Conservation (phyloP, 2,329 filamentous ascomycete species). For the Paraphoma sp. region DNA sequence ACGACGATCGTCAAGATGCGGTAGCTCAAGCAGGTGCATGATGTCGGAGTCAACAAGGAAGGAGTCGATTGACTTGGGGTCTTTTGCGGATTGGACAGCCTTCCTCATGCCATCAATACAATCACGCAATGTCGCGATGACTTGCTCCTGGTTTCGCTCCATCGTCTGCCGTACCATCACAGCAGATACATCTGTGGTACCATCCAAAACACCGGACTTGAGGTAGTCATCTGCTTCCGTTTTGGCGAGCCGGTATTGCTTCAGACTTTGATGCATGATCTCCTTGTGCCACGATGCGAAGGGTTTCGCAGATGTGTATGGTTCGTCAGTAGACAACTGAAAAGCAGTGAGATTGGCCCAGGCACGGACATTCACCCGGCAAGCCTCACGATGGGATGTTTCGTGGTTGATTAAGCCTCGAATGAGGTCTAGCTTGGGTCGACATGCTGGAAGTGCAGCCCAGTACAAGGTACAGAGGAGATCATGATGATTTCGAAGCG, state of each 20-base stretch:
- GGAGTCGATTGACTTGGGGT: conserved; percentile 49
- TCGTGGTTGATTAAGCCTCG: conserved; percentile 63
- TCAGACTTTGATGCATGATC: conserved; percentile 59
- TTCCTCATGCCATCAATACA: conserved; percentile 59
- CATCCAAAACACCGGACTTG: conserved; percentile 44
- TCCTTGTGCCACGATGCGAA: conserved; percentile 63
- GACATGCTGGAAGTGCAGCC: conserved; percentile 59
- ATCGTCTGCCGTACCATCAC: conserved; percentile 60
- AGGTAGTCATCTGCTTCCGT: conserved; percentile 64
- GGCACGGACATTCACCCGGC: conserved; percentile 63
- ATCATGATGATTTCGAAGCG: conserved; percentile 68
- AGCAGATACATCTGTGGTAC: conserved; percentile 50
- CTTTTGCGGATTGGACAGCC: conserved; percentile 53
- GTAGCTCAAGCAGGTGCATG: conserved; percentile 58
- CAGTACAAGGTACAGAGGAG: conserved; percentile 66
- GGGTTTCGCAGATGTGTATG: conserved; percentile 51
- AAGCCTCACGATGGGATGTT: conserved; percentile 65
- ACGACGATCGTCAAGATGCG: conserved; percentile 56
- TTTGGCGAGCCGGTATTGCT: conserved; percentile 63
- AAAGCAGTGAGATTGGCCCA: conserved; percentile 66
- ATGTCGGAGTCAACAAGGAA: conserved; percentile 55
- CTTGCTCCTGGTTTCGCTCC: conserved; percentile 63
- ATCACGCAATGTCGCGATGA: conserved; percentile 62
- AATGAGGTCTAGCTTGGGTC: conserved; percentile 61
- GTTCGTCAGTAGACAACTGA: conserved; percentile 61